Base-by-base conservation (phyloP, 495 filamentous ascomycete genomes). In the Podospora sp. region DNA sequence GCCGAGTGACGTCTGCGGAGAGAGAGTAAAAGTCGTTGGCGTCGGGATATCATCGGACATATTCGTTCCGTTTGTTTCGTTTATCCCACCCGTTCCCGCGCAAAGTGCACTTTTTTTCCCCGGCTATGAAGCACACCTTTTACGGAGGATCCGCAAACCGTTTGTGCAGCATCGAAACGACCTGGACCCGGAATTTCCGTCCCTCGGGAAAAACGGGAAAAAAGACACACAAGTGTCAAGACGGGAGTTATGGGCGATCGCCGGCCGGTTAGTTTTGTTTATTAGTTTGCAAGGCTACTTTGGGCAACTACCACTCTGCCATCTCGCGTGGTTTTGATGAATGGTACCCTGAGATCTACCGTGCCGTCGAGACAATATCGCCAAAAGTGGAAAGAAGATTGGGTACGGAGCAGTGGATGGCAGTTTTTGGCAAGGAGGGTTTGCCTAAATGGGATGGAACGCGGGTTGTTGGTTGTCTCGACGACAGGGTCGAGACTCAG, bases 31-130 rank as follows among this genome's bases (percentile, higher is more conserved):
- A n/a, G n/a, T n/a, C n/a, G 18, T 5, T 26, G 2, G 6, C 9
- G 7, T n/a, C 56, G 56, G 56, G 24, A 33, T 46, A 46, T 46
- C 40, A 46, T 46, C 56, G 56, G 56, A 59, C 25, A 59, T 59
- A 33, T 59, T 59, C 24, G 56, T 27, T 59, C 56, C 56, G 56
- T 20, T 59, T 59, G 56, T 59, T 59, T 59, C 24, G 40, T 46
- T 46, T 46, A n/a, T n/a, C 8, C 40, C 40, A 6, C 40, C 40
- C 40, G 40, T 46, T 46, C 40, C 16, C 16, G 9, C 40, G 40
- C 29, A 33, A 33, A 33, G 29, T 33, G 29, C 29, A 46, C 11
- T 18, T 46, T 18, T 46, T 18, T 46, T 46, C 16, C 40, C 40
- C 40, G 40, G 40, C 40, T 46, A 12, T 46, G 16, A 2, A 14